Percentiles rank a stretch among this genome's conserved stretches.
Conservation (phyloP, 108 stramenopile genomes). For the Cyclotella baltica region DNA sequence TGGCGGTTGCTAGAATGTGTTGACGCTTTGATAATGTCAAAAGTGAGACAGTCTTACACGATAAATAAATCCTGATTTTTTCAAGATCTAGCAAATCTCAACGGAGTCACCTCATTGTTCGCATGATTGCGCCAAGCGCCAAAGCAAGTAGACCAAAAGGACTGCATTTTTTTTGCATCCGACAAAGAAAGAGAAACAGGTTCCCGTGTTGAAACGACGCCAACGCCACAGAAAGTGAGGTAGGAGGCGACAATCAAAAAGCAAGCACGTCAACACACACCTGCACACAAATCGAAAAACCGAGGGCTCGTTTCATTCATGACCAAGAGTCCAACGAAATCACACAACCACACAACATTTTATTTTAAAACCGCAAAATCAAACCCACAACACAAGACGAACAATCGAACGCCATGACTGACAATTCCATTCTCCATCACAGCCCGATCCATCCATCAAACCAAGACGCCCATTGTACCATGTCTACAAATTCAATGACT, state of each 20-base stretch:
- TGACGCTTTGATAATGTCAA: background rate
- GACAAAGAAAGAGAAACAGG: background rate
- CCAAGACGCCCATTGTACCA: background rate
- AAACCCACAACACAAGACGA: background rate
- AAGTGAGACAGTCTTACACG: background rate
- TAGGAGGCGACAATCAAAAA: too few relatives aligned
- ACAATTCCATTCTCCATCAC: background rate
- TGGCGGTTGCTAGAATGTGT: background rate
- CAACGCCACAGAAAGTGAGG: too few relatives aligned
- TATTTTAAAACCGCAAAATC: background rate
- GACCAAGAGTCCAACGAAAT: too few relatives aligned
- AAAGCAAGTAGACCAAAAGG: background rate
- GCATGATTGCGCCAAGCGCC: background rate
- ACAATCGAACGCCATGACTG: background rate
- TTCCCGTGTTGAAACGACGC: background rate
- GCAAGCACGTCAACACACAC: too few relatives aligned
- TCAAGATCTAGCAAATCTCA: background rate
- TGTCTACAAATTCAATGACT: background rate
- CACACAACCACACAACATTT: too few relatives aligned
- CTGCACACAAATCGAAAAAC: too few relatives aligned
- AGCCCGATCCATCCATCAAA: background rate
- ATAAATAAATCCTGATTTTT: background rate
- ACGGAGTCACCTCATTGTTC: conserved; percentile 1
- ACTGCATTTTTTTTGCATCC: too few relatives aligned
- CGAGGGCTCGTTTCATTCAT: too few relatives aligned